Conservation (phyloP, 1,284 basidiomycete species). For the Golubevia pallescens region DNA sequence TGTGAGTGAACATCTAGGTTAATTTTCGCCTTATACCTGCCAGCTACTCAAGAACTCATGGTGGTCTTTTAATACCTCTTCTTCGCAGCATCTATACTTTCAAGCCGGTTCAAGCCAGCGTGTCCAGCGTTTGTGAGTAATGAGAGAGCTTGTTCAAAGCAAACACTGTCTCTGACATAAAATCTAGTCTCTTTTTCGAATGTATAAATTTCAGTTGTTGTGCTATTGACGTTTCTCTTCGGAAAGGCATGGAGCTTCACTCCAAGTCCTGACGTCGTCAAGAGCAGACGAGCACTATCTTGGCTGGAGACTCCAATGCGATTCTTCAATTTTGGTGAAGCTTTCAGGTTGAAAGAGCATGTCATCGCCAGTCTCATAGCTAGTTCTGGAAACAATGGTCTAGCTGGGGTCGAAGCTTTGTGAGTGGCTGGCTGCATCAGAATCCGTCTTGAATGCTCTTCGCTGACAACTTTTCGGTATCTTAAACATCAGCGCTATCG, state of each 20-base stretch:
- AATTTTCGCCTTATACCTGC: too few relatives aligned
- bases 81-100: slow-evolving; percentile 30
- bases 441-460: too few relatives aligned
- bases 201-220: too few relatives aligned
- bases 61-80: too few relatives aligned
- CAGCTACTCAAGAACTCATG: too few relatives aligned
- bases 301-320: slow-evolving; percentile 10
- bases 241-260: slow-evolving; percentile 21
- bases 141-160: too few relatives aligned
- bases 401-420: not conserved
- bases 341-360: slow-evolving; percentile 37
- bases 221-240: slow-evolving; percentile 26
- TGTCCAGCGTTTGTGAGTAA: slow-evolving; percentile 12
- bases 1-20: too few relatives aligned
- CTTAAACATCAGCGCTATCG: slow-evolving; percentile 16
- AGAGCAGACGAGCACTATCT: not conserved
- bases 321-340: slow-evolving; percentile 24
- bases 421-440: not conserved
- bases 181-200: too few relatives aligned
- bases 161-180: too few relatives aligned
- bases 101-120: slow-evolving; percentile 21
- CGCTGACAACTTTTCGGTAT: not conserved
- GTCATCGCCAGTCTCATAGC: slow-evolving; percentile 30
- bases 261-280: slow-evolving; percentile 11
- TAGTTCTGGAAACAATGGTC: slow-evolving; percentile 3